Base-by-base conservation (phyloP, 129 eudicot species). In the Escallonia rubra region DNA sequence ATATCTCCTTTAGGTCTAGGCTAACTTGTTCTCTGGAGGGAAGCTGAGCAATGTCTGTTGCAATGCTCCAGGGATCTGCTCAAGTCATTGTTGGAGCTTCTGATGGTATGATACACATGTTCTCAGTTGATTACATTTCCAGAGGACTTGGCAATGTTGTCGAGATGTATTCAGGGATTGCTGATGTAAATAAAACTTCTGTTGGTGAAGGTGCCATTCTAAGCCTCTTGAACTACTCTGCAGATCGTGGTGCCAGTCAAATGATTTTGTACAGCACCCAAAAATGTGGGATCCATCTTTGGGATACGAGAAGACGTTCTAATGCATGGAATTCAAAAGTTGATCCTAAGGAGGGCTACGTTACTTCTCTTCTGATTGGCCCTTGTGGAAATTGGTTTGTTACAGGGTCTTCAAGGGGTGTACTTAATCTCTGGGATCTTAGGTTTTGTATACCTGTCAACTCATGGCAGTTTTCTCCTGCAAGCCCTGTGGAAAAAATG, bases 371-470 rank as follows among this genome's bases (percentile, higher is more conserved):
- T 65, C 87, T 89, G 42, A 78, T 96, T 10, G 85, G 85, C 65
- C 96, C 99, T 10, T 86, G 95, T 63, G 95, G 99, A 70, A 89
- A 93, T 81, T 93, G 99, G 96, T 89, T 93, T 76, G 91, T 93
- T 5, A 86, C 99, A 7, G 99, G 99, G 50, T 86, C 99, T 66
- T 93, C 99, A 9, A 81, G 99, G 74, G 95, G 99, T 13, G 87
- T 89, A 67, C 86, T 93, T 73, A 89, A 96, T 34, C 80, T 93
- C 52, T 93, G 99, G 99, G 99, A 93, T 87, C 64, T 93, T 57
- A 82, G 99, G 70, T 93, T 93, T 64, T 84, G 91, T 61, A 80
- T 93, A 39, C 96, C 99, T 2, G 99, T 93, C 42, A 89, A 93
- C 77, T 76, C 95, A 7, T 93, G 96, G 96, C 88, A 84, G 57